Base-by-base conservation (phyloP, 1,284 basidiomycete genomes). In the Malassezia furfur region DNA sequence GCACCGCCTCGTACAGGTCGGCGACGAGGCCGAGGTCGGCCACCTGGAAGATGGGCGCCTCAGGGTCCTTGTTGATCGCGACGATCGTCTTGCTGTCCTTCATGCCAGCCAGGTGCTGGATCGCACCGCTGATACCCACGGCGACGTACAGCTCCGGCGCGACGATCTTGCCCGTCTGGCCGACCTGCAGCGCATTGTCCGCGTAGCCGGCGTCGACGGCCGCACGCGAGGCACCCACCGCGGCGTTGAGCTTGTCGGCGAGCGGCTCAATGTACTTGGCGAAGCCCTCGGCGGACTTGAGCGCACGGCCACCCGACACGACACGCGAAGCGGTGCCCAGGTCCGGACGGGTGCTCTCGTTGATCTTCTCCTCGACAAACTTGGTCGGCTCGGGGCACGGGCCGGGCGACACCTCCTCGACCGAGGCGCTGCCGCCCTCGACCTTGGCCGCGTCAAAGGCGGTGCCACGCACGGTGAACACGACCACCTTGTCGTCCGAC, bases 31-130 rank as follows among this genome's bases (percentile, higher is more conserved):
- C 94, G 17, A 87, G 82, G 76, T 99, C 94, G 35, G 94, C 94
- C 1, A 99, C 86, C 78, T 98, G 93, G 83, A 96, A 96, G 73
- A 99, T 99, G 5, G 94, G 94, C 15, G 94, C 94, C 72, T 99
- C 93, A 46, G 90, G 81, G 74, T 96, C 93, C 88, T 99, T 99
- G 81, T 99, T 99, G 66, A 98, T 84, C 7, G 94, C 93, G 28
- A 96, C 91, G 64, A 99, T 99, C 67, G 96, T 81, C 79, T 98
- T 98, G 17, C 88, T 91, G 76, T 98, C 94, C 77, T 98, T 98
- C 94, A 98, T 99, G 31, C 94, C 94, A 28, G 94, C 94, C 60
- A 98, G 80, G 79, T 98, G 94, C 78, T 99, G 94, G 69, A 98
- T 98, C 21, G 91, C 94, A 41, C 94, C 94, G 30, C 89, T 94